Base-by-base conservation (phyloP, 768 basidiomycete genomes). In the Chiua virens region DNA sequence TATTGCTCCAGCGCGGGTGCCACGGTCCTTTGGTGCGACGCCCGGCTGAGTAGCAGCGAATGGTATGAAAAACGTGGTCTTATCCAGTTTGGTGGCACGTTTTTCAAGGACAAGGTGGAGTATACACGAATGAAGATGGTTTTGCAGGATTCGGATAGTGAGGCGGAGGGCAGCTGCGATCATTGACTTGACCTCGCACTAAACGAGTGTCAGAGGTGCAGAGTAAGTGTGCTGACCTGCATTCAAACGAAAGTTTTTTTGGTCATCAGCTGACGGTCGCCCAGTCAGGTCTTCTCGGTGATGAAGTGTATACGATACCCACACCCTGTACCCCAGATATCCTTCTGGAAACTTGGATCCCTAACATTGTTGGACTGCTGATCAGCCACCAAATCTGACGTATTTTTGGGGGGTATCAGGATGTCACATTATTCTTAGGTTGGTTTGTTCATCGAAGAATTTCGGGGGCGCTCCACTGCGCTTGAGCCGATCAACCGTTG, bases 21-120 rank as follows among this genome's bases (percentile, higher is more conserved):
- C n/a, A 56, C 54, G 7, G 58, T 75, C 13, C 64, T 80, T 7
- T 85, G 81, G 81, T 85, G 82, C 67, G 82, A 84, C 59, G 83
- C 82, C 20, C 66, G 82, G 54, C 63, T 65, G 40, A 66, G 73
- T 15, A 74, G 72, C 6, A 53, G 62, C 20, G 67, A 52, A 20
- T 84, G 82, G 80, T 85, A 84, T 62, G 62, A 72, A 54, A 78
- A 72, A 52, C 74, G 79, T 50, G 81, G 79, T 3, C 69, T 85
- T 63, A 43, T 59, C 21, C 53, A 69, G n/a, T 79, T 82, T 50
- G 82, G 82, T 18, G 65, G 71, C 17, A 65, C 47, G 1, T 83
- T 86, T 63, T 81, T 59, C 67, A 84, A 83, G 67, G 75, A 73
- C 6, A 61, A 68, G 37, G 77, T 82, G 55, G 72, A 81, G 67